Percentiles rank a stretch among this genome's conserved stretches.
These are phyloP conservation scores for Lomentospora prolificans DNA, from an alignment of 2,329 filamentous ascomycete species.

Conservation along the genomic window DNA sequence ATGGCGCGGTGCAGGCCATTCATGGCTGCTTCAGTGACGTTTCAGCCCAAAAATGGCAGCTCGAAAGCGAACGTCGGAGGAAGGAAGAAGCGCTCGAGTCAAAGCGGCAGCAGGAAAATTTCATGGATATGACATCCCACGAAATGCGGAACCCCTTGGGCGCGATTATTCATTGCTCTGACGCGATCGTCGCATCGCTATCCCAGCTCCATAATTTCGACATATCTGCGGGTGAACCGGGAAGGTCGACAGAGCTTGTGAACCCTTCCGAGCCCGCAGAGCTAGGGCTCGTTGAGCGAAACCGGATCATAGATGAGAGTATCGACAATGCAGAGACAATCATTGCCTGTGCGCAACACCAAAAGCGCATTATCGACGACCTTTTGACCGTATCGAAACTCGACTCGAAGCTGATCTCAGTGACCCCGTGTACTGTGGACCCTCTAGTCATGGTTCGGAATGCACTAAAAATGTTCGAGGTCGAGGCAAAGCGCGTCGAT, in stretches of 20 bases:
- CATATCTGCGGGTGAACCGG: neutral
- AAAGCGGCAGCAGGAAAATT: slow-evolving; percentile 65
- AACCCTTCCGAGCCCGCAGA: too few species aligned
- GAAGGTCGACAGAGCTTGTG: neutral
- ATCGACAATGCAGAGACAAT: slow-evolving; percentile 72
- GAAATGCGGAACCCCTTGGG: slow-evolving; percentile 66
- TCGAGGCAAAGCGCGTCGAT: slow-evolving; percentile 58
- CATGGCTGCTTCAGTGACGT: slow-evolving; percentile 39
- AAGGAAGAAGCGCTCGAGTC: slow-evolving; percentile 49
- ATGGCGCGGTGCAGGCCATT: slow-evolving; percentile 36
- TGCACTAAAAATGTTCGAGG: slow-evolving; percentile 69
- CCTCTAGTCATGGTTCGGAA: slow-evolving; percentile 56
- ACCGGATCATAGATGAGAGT: slow-evolving; percentile 45
- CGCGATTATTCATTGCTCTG: slow-evolving; percentile 65
- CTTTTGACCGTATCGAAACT: slow-evolving; percentile 66
- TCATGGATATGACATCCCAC: slow-evolving; percentile 67
- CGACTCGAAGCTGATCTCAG: slow-evolving; percentile 62
- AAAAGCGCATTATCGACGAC: slow-evolving; percentile 70
- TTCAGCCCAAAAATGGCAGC: slow-evolving; percentile 39
- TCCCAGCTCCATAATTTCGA: slow-evolving; percentile 21
- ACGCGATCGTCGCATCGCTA: slow-evolving; percentile 52
- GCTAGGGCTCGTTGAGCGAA: slow-evolving; percentile 19
- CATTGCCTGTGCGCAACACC: slow-evolving; percentile 66
- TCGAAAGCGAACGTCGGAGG: slow-evolving; percentile 36
- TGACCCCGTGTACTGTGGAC: slow-evolving; percentile 61